Evolutionary conservation across 2,329 filamentous ascomycete species (phyloP).

Genomic region (Gnomoniopsis sp.): DNA sequence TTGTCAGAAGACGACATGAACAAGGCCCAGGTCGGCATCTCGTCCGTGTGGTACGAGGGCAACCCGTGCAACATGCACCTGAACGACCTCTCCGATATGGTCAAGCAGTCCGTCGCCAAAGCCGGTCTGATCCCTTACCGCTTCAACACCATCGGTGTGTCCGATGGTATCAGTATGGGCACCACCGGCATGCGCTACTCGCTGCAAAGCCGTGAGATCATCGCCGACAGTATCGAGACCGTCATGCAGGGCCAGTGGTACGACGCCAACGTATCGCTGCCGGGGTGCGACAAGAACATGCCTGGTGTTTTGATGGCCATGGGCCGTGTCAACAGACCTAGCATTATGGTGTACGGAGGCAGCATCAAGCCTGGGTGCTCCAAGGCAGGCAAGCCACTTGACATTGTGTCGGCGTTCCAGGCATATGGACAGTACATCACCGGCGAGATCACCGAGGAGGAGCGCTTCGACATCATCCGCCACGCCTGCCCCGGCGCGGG

Average conservation of each 20-base stretch:
- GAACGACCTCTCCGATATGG: constrained; percentile 78
- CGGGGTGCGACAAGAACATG: constrained; percentile 99
- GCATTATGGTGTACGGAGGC: constrained; percentile 96
- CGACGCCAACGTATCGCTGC: constrained; percentile 93
- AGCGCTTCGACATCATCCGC: constrained; percentile 91
- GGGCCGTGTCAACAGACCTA: constrained; percentile 90
- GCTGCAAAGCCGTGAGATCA: constrained; percentile 90
- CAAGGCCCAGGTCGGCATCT: constrained; percentile 97
- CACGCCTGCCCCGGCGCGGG: constrained; percentile 83
- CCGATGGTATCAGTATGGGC: constrained; percentile 97
- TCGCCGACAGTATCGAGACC: constrained; percentile 97
- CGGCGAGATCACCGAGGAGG: constrained; percentile 84
- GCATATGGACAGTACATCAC: constrained; percentile 93
- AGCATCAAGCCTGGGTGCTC: constrained; percentile 91
- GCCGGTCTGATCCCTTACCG: constrained; percentile 88
- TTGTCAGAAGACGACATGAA: constrained; percentile 82
- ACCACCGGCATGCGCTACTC: constrained; percentile 96
- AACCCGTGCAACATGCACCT: constrained; percentile 99
- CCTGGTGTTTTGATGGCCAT: constrained; percentile 89
- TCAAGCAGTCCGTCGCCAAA: constrained; percentile 58
- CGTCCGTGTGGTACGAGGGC: constrained; percentile 95
- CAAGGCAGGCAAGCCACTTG: constrained; percentile 69
- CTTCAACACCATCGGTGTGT: constrained; percentile 99
- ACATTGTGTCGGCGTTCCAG: constrained; percentile 97
- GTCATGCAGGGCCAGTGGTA: constrained; percentile 99